Percentiles rank a stretch among this genome's conserved stretches.
These are phyloP conservation scores for Waltiozyma sp. DNA, from an alignment of 1,139 yeast genomes.

Conservation along the genomic window DNA sequence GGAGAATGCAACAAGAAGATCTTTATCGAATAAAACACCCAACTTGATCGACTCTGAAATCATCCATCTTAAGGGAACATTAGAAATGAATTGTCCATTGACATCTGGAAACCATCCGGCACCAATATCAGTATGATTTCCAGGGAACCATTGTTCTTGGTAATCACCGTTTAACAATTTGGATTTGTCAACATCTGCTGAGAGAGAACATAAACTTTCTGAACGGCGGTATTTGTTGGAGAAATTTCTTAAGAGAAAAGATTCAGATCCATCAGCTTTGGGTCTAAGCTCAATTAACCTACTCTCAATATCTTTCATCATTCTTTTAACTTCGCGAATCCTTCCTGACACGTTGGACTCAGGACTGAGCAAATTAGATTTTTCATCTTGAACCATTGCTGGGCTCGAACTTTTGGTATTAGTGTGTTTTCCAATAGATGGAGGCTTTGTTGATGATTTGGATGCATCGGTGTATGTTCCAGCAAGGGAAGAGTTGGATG, in stretches of 20 bases:
- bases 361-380: not conserved
- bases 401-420: not conserved
- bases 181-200: constrained; percentile 8
- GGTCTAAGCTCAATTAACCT: not conserved
- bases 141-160: constrained; percentile 43
- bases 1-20: constrained; percentile 30
- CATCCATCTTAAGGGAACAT: constrained; percentile 50
- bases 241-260: not conserved
- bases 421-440: not conserved
- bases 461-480: not conserved
- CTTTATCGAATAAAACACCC: constrained; percentile 36
- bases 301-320: constrained; percentile 6
- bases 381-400: not conserved
- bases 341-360: not conserved
- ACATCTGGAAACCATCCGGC: constrained; percentile 45
- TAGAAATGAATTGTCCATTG: constrained; percentile 28
- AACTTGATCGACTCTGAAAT: constrained; percentile 36
- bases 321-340: constrained; percentile 2
- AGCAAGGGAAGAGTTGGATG: not conserved
- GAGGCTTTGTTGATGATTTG: not conserved
- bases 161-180: constrained; percentile 14
- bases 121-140: constrained; percentile 57
- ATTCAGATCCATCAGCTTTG: not conserved
- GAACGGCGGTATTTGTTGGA: constrained; percentile 1
- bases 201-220: constrained; percentile 1